Conservation (phyloP, 2,329 filamentous ascomycete species). For the Hirsutella rhossiliensis region DNA sequence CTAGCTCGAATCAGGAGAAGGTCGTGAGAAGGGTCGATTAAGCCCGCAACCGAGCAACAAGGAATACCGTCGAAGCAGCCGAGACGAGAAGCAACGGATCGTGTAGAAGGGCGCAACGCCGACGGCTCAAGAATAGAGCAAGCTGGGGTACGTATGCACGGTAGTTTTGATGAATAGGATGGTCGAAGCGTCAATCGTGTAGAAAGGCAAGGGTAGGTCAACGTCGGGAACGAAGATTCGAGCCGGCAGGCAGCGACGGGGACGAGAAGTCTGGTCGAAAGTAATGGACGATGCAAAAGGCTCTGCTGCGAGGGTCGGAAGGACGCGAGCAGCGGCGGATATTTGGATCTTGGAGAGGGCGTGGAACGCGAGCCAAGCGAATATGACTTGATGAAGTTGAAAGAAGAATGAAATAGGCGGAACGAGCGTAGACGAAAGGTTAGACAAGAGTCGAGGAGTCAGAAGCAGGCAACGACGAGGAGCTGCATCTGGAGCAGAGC, state of each 20-base stretch:
- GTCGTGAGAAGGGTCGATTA: background rate
- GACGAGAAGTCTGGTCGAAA: no score
- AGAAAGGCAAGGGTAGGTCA: no score
- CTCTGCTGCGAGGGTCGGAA: no score
- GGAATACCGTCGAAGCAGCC: background rate
- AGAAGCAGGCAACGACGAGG: slow-evolving; percentile 13
- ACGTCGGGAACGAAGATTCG: no score
- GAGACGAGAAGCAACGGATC: background rate
- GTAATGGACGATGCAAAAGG: no score
- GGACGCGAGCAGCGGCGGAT: background rate
- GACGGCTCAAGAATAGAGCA: background rate
- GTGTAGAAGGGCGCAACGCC: background rate
- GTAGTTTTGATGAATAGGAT: no score
- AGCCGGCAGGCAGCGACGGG: no score
- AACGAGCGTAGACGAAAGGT: slow-evolving; percentile 19
- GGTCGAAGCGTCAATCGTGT: no score
- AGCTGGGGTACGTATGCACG: no score
- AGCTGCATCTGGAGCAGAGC: slow-evolving; percentile 15
- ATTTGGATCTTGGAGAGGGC: background rate
- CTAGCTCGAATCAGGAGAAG: slow-evolving; percentile 6
- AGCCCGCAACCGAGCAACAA: background rate
- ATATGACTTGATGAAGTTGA: background rate
- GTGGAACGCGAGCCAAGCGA: background rate
- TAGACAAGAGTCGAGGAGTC: slow-evolving; percentile 8
- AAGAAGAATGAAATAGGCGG: slow-evolving; percentile 16